Base-by-base conservation (phyloP, 352 stramenopile genomes). In the Plasmopara viticola region DNA sequence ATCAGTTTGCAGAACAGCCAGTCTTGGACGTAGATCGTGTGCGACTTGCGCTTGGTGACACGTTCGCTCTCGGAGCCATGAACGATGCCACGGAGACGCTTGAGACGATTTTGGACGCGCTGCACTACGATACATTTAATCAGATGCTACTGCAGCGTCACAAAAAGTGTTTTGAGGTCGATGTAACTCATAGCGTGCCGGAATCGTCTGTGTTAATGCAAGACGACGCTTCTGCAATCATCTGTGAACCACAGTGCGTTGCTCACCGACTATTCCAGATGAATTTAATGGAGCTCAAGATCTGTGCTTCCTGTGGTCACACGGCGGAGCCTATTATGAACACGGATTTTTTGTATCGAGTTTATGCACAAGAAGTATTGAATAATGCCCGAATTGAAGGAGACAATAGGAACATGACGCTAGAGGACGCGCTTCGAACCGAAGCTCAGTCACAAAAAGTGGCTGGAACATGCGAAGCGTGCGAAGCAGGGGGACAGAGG, bases 61-160 rank as follows among this genome's bases (percentile, higher is more conserved):
- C 72, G 30, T 93, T 93, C 55, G 61, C 74, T 33, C 52, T 93
- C 2, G 83, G 83, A n/a, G 77, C 74, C 20, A 93, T 93, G 83
- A 90, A 87, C 56, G 83, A 93, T 65, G 83, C 83, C 17, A 91
- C 80, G 13, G 83, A 93, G 62, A 90, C 83, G 46, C 66, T 93
- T 5, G 83, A 93, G 58, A 68, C 78, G 25, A 89, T 93, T 42
- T 45, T 92, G 44, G 82, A 89, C 43, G 78, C 75, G 28, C 61
- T 92, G 34, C 81, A 92, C 45, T 82, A 68, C 53, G 81, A 92
- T 47, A 89, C 80, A 40, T 87, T 90, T 48, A 84, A 84, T 51
- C 64, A 74, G 44, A 87, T 90, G 74, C 64, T 86, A 34, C 55
- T 63, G 34, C 56, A 87, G n/a, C 68, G 71, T 28, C 72, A 60